Base-by-base conservation (phyloP, 108 stramenopile species). In the Nitzschia putrida region DNA sequence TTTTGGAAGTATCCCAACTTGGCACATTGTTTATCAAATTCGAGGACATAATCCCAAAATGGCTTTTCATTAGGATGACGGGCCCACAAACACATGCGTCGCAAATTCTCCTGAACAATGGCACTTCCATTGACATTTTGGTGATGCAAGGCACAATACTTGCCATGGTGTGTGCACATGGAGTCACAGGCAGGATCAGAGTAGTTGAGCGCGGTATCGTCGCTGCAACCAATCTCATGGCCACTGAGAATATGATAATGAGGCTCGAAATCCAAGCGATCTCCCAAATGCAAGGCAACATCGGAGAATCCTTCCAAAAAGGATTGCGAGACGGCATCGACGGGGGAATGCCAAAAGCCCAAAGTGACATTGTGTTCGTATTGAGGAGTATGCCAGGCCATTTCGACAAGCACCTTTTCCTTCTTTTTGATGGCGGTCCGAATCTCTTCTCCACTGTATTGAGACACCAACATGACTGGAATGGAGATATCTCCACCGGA, bases 81-180 rank as follows among this genome's bases (percentile, higher is more conserved):
- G 39, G 89, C 66, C 86, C 92, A 90, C 45, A 96, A 80, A 71
- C 96, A 97, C 69, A 90, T 81, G 25, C 94, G 79, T 21, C 95
- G 76, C 69, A 98, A 68, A 40, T 74, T 78, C 80, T 97, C 97
- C 53, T 49, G 59, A 39, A 98, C 89, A 11, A 98, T 88, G 64
- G 96, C 95, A 22, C 82, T 84, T 9, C 96, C 96, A 24, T 76
- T 69, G 41, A 96, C 83, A 22, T 88, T 89, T 11, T 65, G 93
- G 51, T 96, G 94, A 83, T 84, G 24, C 2, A 64, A 47, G 25
- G 68, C 45, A 80, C 97, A 97, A 64, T 98, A 98, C 42, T 95
- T 75, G 10, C 97, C 97, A 59, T 84, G 66, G 73, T 97, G 97
- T 53, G 96, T 98, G 74, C 97, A 98, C 56, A 97, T 50, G 20